Evolutionary conservation across 306 rosid species (phyloP).

Genomic region (Erythrophleum fordii): DNA sequence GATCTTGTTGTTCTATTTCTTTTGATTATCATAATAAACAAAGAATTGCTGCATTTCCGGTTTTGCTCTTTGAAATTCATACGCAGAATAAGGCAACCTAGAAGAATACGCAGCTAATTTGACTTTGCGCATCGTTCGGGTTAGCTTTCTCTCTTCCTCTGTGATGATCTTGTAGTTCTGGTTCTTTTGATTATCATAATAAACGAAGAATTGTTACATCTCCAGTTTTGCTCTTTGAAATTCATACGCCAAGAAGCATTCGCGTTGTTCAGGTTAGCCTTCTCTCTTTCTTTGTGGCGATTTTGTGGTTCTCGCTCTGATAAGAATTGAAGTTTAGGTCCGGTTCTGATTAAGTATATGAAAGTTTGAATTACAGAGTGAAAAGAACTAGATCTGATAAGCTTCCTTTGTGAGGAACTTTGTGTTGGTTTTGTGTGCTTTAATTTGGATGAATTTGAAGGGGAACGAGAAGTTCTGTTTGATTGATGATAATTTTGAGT

Average conservation of each 20-base stretch:
- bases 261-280: constrained; percentile 40
- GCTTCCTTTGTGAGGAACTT: not conserved
- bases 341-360: not conserved
- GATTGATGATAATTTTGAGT: not conserved
- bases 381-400: constrained; percentile 16
- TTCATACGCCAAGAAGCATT: constrained; percentile 4
- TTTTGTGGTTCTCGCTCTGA: not conserved
- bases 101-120: not conserved
- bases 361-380: constrained; percentile 18
- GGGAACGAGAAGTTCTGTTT: not conserved
- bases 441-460: constrained; percentile 2
- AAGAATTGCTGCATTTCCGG: not conserved
- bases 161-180: not conserved
- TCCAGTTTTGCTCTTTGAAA: not conserved
- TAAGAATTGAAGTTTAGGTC: not conserved
- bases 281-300: not conserved
- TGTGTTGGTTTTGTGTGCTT: not conserved
- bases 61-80: not conserved
- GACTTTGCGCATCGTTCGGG: not conserved
- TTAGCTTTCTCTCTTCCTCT: not conserved
- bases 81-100: not conserved
- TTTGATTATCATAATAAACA: not conserved
- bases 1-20: not conserved
- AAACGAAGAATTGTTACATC: not conserved
- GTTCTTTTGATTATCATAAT: not conserved